Base-by-base conservation (phyloP, 75 land plant genomes). In the Cupressus sempervirens region DNA sequence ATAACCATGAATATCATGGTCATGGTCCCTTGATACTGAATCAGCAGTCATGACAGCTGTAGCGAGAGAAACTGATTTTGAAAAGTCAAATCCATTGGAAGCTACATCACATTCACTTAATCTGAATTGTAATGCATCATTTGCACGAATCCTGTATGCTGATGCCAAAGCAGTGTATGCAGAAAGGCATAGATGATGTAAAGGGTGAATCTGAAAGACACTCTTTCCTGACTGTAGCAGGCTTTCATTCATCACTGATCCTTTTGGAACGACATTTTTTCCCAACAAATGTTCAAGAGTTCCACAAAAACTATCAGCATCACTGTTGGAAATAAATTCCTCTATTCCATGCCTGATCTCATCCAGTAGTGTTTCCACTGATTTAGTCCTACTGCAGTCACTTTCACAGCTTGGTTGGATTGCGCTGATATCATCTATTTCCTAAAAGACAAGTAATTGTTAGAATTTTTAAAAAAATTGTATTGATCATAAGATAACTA, bases 111-210 rank as follows among this genome's bases (percentile, higher is more conserved):
- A 7, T 36, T 77, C 43, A 8, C 20, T 48, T 11, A 32, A 52
- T 8, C 15, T 53, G 20, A 15, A 52, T 13, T 53, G 20, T 36
- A 82, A n/a, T 35, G 73, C 41, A n/a, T 80, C 81, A 79, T 15
- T 46, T 77, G 85, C 76, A 77, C 84, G 85, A 38, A 87, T 48
- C 85, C 79, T 87, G 30, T 92, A 90, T 48, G 91, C 88, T 18
- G 88, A 90, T 53, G 88, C 54, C 34, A 90, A 85, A 40, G 87
- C 65, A 16, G 87, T 84, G 75, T 87, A 92, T 7, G 89, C 85
- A 81, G 86, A 70, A 32, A 92, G 73, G 46, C 86, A 86, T 0
- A 88, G 73, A 56, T 85, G 68, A 87, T 92, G 91, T 38, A 89
- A 83, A 54, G 92, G 93, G 58, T 90, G 91, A 87, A 87, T 82